These are phyloP conservation scores for Colletotrichum brevisporum DNA, from an alignment of 2,329 filamentous ascomycete species.

Conservation along the genomic window DNA sequence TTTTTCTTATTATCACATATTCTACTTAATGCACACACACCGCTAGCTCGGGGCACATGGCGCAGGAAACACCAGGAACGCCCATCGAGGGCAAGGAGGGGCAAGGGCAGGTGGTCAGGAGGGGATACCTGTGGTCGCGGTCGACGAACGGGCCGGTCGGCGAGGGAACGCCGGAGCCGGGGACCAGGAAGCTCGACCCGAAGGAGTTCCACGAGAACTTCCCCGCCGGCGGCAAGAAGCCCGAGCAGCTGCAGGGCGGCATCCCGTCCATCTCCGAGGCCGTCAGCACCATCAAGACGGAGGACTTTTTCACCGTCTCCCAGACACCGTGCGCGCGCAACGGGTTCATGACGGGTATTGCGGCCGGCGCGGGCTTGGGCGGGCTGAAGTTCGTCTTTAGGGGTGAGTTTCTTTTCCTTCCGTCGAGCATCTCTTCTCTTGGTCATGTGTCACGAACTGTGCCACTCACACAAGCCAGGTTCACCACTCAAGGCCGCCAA, in stretches of 20 bases:
- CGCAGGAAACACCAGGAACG: conserved; percentile 27
- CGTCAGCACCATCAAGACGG: conserved; percentile 74
- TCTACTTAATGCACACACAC: background rate
- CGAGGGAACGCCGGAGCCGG: conserved; percentile 35
- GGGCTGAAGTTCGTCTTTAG: conserved; percentile 80
- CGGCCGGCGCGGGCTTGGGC: conserved; percentile 81
- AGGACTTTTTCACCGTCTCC: conserved; percentile 81
- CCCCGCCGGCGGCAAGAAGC: conserved; percentile 38
- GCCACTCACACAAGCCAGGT: conserved; percentile 1
- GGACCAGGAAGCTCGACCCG: conserved; percentile 31
- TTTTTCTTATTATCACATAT: background rate
- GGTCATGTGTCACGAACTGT: too few species aligned
- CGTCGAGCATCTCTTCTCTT: background rate
- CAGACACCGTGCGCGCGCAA: conserved; percentile 88
- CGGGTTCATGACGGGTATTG: conserved; percentile 86
- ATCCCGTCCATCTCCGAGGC: conserved; percentile 67
- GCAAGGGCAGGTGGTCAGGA: too few species aligned
- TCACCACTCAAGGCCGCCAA: conserved; percentile 77
- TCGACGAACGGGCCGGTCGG: conserved; percentile 28
- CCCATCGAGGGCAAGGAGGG: background rate
- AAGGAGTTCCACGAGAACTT: conserved; percentile 43
- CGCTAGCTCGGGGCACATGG: conserved; percentile 18
- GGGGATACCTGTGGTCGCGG: conserved; percentile 25
- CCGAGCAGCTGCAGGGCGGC: conserved; percentile 46
- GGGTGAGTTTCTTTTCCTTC: conserved; percentile 67